These are phyloP conservation scores for Suillus spraguei DNA, from an alignment of 768 basidiomycete genomes.

Conservation along the genomic window DNA sequence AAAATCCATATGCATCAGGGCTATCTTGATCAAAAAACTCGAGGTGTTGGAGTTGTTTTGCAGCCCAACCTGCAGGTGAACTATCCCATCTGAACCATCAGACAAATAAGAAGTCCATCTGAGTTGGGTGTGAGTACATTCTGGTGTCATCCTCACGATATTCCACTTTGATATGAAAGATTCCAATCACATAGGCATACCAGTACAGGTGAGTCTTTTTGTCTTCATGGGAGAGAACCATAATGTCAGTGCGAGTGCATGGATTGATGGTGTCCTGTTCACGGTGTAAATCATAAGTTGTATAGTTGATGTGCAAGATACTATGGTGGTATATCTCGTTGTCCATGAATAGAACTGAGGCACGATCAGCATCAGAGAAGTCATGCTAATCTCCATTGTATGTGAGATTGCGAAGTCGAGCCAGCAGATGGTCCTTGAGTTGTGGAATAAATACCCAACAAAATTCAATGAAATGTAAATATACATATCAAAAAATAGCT, in stretches of 20 bases:
- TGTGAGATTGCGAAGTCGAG: background rate
- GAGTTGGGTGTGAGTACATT: background rate
- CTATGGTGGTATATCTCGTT: constrained; percentile 30
- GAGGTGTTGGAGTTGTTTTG: constrained; percentile 36
- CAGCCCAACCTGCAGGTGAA: constrained; percentile 28
- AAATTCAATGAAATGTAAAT: background rate
- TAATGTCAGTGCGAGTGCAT: constrained; percentile 33
- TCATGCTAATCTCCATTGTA: constrained; percentile 20
- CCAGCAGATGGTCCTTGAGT: constrained; percentile 16
- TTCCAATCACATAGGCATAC: constrained; percentile 37
- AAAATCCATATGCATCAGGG: constrained; percentile 42
- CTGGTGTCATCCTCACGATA: background rate
- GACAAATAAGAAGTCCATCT: constrained; percentile 45
- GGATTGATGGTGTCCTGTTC: constrained; percentile 19
- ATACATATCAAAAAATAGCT: background rate
- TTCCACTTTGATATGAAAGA: constrained; percentile 13
- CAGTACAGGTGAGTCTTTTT: constrained; percentile 33
- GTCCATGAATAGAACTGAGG: constrained; percentile 22
- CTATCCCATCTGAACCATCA: constrained; percentile 37
- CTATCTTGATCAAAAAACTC: constrained; percentile 36
- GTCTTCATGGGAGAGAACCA: constrained; percentile 15
- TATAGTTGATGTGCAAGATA: constrained; percentile 34
- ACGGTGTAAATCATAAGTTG: constrained; percentile 24
- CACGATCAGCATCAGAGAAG: constrained; percentile 26
- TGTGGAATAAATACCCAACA: constrained; percentile 32